Evolutionary conservation across 306 rosid species (phyloP).

Genomic region (Cucurbita ficifolia): DNA sequence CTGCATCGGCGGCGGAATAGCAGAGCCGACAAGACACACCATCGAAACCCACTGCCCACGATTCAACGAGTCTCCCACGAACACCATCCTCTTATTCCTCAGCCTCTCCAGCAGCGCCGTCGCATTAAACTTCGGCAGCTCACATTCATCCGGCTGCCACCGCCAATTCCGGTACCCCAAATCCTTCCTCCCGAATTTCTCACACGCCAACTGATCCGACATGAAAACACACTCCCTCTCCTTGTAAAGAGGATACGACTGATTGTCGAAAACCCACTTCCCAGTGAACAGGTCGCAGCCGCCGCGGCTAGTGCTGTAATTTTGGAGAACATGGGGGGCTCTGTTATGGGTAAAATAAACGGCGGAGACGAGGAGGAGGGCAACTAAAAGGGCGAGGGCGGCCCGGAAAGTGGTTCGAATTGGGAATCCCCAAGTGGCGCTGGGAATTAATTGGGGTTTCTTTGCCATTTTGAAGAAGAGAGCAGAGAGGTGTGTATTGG

Average conservation of each 20-base stretch:
- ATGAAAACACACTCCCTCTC: conserved; percentile 47
- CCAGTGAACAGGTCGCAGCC: conserved; percentile 52
- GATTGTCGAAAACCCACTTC: conserved; percentile 63
- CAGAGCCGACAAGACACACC: conserved; percentile 61
- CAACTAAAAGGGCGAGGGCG: conserved; percentile 38
- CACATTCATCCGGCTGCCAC: conserved; percentile 68
- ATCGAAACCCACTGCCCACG: conserved; percentile 94
- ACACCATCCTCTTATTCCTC: conserved; percentile 73
- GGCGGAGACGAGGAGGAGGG: conserved; percentile 27
- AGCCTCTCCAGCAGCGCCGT: conserved; percentile 55
- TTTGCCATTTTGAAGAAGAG: conserved; percentile 9
- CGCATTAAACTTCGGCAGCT: conserved; percentile 82
- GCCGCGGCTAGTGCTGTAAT: background rate
- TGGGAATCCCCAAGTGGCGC: conserved; percentile 31
- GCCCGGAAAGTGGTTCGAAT: conserved; percentile 37
- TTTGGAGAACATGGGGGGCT: conserved; percentile 1
- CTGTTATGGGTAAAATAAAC: conserved; percentile 35
- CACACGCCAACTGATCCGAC: conserved; percentile 92
- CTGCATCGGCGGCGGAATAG: conserved; percentile 24
- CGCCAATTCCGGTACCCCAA: conserved; percentile 53
- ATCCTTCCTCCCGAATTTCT: conserved; percentile 65
- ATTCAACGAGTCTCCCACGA: conserved; percentile 82
- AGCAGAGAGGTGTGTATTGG: background rate
- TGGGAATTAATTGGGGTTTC: conserved; percentile 10
- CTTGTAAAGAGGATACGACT: conserved; percentile 55